A percentile compares a stretch with the other conserved stretches of the same genome.
phyloP scores from a whole-genome alignment of 345 rosid species.

The Raphanus sativus region DNA sequence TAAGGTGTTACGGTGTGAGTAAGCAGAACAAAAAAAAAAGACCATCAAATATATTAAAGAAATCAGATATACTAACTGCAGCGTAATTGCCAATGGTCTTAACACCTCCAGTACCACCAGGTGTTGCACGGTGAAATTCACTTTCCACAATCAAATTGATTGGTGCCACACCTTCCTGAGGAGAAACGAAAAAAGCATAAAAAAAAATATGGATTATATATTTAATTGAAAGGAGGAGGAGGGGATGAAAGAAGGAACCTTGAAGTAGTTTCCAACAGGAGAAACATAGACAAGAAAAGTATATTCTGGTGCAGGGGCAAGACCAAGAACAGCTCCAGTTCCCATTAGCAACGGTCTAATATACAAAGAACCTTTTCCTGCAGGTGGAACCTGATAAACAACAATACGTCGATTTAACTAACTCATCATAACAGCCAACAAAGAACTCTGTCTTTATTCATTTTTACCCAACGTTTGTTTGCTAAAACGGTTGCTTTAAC shows the following conservation, averaged over 20 bases:
- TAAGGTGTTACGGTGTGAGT: background rate
- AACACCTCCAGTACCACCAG: conserved; percentile 97
- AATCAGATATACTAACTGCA: conserved; percentile 53
- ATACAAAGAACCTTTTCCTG: conserved; percentile 92
- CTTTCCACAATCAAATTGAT: conserved; percentile 39
- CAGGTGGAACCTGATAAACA: conserved; percentile 70
- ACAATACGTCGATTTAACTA: conserved; percentile 5
- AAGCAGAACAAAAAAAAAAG: background rate
- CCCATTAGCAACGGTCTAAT: conserved; percentile 94
- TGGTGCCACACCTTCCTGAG: conserved; percentile 82
- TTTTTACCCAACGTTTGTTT: conserved; percentile 88
- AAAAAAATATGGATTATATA: too few relatives aligned
- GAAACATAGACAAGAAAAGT: conserved; percentile 89
- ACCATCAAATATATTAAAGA: background rate
- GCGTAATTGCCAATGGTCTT: conserved; percentile 95
- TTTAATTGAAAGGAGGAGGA: background rate
- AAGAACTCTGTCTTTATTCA: too few relatives aligned
- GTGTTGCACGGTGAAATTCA: conserved; percentile 70
- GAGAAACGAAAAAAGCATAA: background rate
- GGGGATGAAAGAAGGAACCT: conserved; percentile 47
- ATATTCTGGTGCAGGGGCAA: conserved; percentile 95
- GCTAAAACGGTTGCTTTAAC: conserved; percentile 80
- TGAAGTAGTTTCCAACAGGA: conserved; percentile 94
- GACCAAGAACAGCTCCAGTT: conserved; percentile 97
- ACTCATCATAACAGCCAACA: background rate